Evolutionary conservation across 371 early-diverging fungal genomes (phyloP), one percentile per base, ranked within the genome.

Genomic region (Choanephora cucurbitarum): DNA sequence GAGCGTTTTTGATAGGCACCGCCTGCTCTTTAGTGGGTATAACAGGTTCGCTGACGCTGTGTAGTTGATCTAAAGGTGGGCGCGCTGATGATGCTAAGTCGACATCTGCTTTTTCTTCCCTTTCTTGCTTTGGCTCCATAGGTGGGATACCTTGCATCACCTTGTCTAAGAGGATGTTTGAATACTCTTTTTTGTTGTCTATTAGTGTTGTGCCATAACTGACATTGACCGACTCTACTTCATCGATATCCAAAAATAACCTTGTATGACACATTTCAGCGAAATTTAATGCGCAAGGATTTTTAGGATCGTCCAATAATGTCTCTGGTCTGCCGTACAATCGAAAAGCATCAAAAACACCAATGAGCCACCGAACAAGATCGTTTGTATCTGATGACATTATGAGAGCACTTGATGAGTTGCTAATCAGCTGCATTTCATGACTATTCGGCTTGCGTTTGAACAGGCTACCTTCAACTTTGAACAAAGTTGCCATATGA

Each of bases 291-390:
- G 80, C 52, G 39, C 52, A 53, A 15, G 55, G 62, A 19, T 71
- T 58, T 6, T 45, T 41, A 8, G 68, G 52, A 49, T 76, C 73
- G 21, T 68, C 53, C 14, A 73, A 39, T 5, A 80, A 49, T 37
- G 55, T 52, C 0, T 63, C 34, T 21, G 84, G 84, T 57, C 81
- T 53, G 11, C 79, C 79, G 55, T 82, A 78, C 5, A 84, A 55
- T 44, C 74, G 66, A 52, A 82, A 84, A 10, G 73, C 62, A 58
- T 84, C 81, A 56, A 62, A 80, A 14, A 66, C 58, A 15, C 71
- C 71, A 0, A 77, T 40, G 1, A 84, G 57, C 79, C 81, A 79
- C 47, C 70, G 69, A 0, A 68, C 64, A 51, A 84, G 44, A 37
- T 84, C 80, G 10, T 57, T 62, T 13, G 69, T 55, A 24, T 67